Base-by-base conservation (phyloP, 495 filamentous ascomycete species). In the Annulohypoxylon maeteangense region DNA sequence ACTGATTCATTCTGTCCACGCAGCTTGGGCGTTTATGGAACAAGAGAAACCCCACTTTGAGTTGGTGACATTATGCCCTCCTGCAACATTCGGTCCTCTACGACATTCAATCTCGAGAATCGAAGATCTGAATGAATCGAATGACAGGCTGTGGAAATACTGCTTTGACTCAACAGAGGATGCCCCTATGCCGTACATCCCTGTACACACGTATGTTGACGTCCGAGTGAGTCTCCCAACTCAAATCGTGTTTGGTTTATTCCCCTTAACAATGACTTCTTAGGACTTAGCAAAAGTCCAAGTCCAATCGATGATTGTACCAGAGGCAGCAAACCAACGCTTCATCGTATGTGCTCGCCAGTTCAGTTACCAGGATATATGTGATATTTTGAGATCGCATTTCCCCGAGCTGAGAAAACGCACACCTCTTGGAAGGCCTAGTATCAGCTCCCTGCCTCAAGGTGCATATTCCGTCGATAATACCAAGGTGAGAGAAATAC, bases 211-310 rank as follows among this genome's bases (percentile, higher is more conserved):
- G 3, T 50, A 25, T 27, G 23, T 50, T 27, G 45, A 50, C 16
- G 45, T 50, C 45, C 45, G 45, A 50, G 45, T 50, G 16, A 50
- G 45, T 50, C 23, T 25, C 23, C 45, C 16, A 27, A 50, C 25
- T 27, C 45, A 10, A 42, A 4, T 25, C 23, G 11, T 10, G n/a
- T 25, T 50, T 7, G 25, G 18, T 27, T 27, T 27, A 8, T 50
- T 27, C 8, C 2, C 4, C 20, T 23, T 50, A 11, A 22, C 45
- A 10, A 11, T 12, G 3, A 50, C 8, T 23, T 16, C 4, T 42
- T 42, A 50, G 45, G 45, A 50, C 14, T 11, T 50, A 7, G 45
- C 45, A 3, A 50, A 22, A 11, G 45, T 27, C 3, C 45, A 50
- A 27, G 18, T 50, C n/a, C 20, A 50, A 25, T 18, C 45, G 11